Percentiles rank a stretch among this genome's conserved stretches.
Conservation (phyloP, 169 alveolate genomes). For the Plasmodium sp. region DNA sequence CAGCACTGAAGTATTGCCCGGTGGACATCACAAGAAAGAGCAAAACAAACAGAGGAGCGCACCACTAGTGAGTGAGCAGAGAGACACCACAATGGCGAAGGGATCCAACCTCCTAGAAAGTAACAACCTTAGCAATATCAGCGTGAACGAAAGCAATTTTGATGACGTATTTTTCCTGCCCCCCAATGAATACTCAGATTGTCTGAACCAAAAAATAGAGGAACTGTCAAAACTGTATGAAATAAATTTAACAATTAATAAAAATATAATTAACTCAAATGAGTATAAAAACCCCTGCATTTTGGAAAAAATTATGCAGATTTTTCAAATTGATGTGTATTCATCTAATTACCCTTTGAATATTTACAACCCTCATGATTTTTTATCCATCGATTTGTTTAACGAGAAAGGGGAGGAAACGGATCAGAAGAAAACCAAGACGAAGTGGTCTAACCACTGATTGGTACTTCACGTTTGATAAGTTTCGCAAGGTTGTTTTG, state of each 20-base stretch:
- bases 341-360: conserved; percentile 52
- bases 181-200: conserved; percentile 69
- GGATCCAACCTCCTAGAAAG: conserved; percentile 3
- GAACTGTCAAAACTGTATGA: conserved; percentile 61
- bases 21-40: not conserved
- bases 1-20: not conserved
- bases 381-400: conserved; percentile 69
- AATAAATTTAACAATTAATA: conserved; percentile 66
- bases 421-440: conserved; percentile 28
- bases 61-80: not conserved
- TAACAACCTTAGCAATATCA: conserved; percentile 21
- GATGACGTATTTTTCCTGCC: conserved; percentile 58
- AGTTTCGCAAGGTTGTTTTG: not conserved
- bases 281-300: conserved; percentile 73
- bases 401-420: conserved; percentile 15
- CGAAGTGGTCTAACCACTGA: conserved; percentile 57
- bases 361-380: conserved; percentile 59
- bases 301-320: conserved; percentile 72
- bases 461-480: not conserved
- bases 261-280: conserved; percentile 72
- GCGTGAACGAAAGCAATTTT: conserved; percentile 64
- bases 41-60: not conserved
- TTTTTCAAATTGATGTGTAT: conserved; percentile 63
- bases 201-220: conserved; percentile 42
- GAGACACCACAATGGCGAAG: not conserved